phyloP scores from a whole-genome alignment of 495 filamentous ascomycete species.

The Filosporella fistucella region DNA sequence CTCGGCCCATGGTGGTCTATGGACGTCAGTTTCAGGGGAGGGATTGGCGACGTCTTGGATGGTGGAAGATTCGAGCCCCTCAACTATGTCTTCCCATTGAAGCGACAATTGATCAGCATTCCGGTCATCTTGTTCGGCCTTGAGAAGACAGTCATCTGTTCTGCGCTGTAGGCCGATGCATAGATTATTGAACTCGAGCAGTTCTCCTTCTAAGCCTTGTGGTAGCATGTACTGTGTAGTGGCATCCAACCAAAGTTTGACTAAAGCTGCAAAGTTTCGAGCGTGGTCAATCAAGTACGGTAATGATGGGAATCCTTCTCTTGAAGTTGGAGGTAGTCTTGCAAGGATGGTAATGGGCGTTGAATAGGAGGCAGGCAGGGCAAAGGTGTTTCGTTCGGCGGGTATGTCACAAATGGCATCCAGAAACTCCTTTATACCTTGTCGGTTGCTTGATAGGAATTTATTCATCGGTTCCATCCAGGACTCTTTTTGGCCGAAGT shows the following conservation, averaged over 20 bases:
- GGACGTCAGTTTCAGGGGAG: constrained; percentile 2
- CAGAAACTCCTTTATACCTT: constrained; percentile 81
- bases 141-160: constrained; percentile 63
- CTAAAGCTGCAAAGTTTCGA: constrained; percentile 81
- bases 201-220: constrained; percentile 53
- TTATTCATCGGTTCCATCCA: constrained; percentile 99
- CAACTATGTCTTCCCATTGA: constrained; percentile 21
- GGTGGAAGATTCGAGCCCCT: constrained; percentile 11
- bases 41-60: constrained; percentile 14
- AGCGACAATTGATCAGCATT: constrained; percentile 15
- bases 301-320: constrained; percentile 91
- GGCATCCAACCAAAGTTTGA: constrained; percentile 79
- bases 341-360: constrained; percentile 90
- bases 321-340: constrained; percentile 72
- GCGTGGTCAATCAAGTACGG: constrained; percentile 93
- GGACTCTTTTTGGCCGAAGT: constrained; percentile 88
- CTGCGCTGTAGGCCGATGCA: constrained; percentile 70
- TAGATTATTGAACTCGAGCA: constrained; percentile 67
- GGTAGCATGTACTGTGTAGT: constrained; percentile 36
- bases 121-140: constrained; percentile 61
- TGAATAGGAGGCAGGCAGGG: constrained; percentile 81
- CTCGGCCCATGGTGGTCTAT: constrained; percentile 16
- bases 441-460: constrained; percentile 57
- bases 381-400: constrained; percentile 54
- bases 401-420: constrained; percentile 83